These are phyloP conservation scores for Fusarium equiseti DNA, from an alignment of 2,329 filamentous ascomycete species.

Conservation along the genomic window DNA sequence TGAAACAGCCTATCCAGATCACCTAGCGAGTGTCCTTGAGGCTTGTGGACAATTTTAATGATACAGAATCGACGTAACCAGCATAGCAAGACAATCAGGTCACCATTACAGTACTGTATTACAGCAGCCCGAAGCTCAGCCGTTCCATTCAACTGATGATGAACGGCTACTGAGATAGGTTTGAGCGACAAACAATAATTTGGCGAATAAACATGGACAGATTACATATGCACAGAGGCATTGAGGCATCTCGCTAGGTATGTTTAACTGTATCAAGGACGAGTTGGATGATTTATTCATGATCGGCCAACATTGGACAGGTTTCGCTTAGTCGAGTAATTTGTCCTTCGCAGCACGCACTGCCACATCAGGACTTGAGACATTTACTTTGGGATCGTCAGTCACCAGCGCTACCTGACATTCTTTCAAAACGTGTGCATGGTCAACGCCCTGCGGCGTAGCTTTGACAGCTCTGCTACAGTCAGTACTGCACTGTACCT, in stretches of 20 bases:
- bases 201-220: background rate
- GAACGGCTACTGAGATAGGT: background rate
- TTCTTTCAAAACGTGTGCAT: constrained; percentile 19
- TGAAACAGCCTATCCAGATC: background rate
- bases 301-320: background rate
- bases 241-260: background rate
- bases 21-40: background rate
- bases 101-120: background rate
- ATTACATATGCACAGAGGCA: background rate
- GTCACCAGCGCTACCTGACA: constrained; percentile 30
- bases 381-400: constrained; percentile 43
- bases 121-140: background rate
- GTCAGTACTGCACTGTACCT: constrained; percentile 23
- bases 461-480: constrained; percentile 6
- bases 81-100: background rate
- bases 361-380: constrained; percentile 32
- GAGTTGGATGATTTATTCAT: background rate
- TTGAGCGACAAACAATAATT: background rate
- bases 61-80: background rate
- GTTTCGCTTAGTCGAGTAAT: background rate
- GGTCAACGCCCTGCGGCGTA: constrained; percentile 23
- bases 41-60: background rate
- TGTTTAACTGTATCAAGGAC: background rate
- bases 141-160: background rate
- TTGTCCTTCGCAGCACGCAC: background rate